Base-by-base conservation (phyloP, 164 flowering plant species). In the Saururus chinensis region DNA sequence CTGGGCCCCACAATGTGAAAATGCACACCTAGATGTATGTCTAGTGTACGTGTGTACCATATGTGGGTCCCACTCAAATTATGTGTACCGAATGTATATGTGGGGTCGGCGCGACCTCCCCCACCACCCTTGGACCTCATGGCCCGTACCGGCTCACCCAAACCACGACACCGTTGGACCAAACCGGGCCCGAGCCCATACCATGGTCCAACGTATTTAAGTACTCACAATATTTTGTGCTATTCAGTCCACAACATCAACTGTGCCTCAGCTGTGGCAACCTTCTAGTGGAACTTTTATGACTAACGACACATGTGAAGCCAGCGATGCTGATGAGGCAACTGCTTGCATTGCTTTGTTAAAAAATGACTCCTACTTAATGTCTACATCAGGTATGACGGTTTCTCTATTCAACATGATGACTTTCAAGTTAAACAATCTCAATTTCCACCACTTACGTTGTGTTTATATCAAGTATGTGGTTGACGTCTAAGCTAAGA, bases 301-400 rank as follows among this genome's bases (percentile, higher is more conserved):
- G 91, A 76, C 86, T 19, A 85, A 85, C 74, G 91, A 85, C 64
- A 23, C 64, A 24, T 70, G 57, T 67, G 91, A 79, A 9, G 56
- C 57, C 30, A 80, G 63, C 60, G 71, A 81, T 52, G 61, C 76
- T 57, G 87, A 82, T 67, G 92, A 83, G 22, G 68, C 85, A 21
- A 82, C 81, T 68, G 72, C 88, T 9, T 83, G 92, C 71, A 77
- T 86, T 68, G 88, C 92, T 21, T 71, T 85, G 61, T 82, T 83
- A 1, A 80, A 82, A 67, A 82, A 82, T 59, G 86, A 82, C 63
- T 82, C 84, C 20, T 82, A 80, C 65, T 81, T 82, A 45, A 80
- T 82, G 86, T 82, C 86, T 71, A 81, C 83, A 24, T 79, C 81
- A 35, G 89, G 89, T 41, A 85, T 87, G 41, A 82, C 82, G 72